Evolutionary conservation across 192 early-diverging fungal species (phyloP).

Genomic region (Coemansia sp.): DNA sequence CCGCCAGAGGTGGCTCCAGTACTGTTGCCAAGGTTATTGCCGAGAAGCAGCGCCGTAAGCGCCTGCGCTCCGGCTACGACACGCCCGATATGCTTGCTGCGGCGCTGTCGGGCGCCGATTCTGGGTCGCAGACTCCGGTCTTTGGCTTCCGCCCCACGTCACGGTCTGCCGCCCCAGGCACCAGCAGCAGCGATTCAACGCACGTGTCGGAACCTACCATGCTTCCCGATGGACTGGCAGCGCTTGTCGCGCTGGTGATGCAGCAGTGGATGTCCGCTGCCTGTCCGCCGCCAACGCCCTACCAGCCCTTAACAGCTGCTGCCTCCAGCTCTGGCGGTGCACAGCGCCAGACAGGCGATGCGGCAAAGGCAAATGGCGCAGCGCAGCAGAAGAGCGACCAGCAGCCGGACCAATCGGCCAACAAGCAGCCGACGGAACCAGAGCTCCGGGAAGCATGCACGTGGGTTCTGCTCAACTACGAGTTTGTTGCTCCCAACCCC

Average conservation of each 20-base stretch:
- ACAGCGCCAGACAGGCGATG: not conserved
- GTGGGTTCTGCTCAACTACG: constrained; percentile 56
- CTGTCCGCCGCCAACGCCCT: constrained; percentile 20
- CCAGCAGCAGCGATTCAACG: not conserved
- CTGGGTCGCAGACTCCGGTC: constrained; percentile 39
- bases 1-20: not conserved
- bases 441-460: constrained; percentile 56
- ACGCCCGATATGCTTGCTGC: not conserved
- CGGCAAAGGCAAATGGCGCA: not conserved
- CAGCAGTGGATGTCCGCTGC: constrained; percentile 49
- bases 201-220: constrained; percentile 29
- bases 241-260: constrained; percentile 39
- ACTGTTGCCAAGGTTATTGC: not conserved
- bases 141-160: constrained; percentile 31
- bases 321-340: not conserved
- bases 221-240: constrained; percentile 42
- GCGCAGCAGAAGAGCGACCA: not conserved
- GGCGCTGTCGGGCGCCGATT: constrained; percentile 25
- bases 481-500: constrained; percentile 14
- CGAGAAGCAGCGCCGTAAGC: constrained; percentile 14
- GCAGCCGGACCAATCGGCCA: not conserved
- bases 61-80: not conserved
- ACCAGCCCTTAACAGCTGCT: not conserved
- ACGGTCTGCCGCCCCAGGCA: constrained; percentile 8
- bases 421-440: constrained; percentile 43